Base-by-base conservation (phyloP, 2,329 filamentous ascomycete species). In the Talaromyces sp. region DNA sequence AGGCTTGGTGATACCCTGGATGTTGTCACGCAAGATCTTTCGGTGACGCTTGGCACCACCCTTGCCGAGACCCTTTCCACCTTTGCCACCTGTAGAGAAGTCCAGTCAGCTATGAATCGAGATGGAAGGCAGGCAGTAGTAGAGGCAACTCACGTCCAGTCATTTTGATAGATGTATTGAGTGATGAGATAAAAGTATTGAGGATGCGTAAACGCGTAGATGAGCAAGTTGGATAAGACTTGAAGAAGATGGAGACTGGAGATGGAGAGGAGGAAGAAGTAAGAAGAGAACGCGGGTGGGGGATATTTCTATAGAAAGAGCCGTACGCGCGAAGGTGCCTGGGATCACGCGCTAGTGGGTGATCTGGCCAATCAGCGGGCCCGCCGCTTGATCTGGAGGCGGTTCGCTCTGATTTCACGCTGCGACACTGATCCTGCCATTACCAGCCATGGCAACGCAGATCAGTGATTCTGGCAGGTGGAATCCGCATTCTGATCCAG, bases 21-120 rank as follows among this genome's bases (percentile, higher is more conserved):
- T 97, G 89, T 97, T 97, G 89, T 97, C 93, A 80, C 93, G 91
- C 79, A 97, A 84, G 85, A 97, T 97, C 89, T 97, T 97, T 73
- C 93, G 88, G 82, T 97, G 93, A 80, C 93, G 93, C 89, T 97
- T 97, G 80, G 93, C 93, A 79, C 93, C 93, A 65, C 92, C 92
- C 86, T 96, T 96, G 78, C 92, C 92, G 80, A 97, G 91, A 76
- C 91, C 92, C 85, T 96, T 96, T 77, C 92, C 92, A 77, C 92
- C 92, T 82, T 96, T 96, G 76, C 91, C 91, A 77, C 91, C 90
- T 94, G 70, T 69, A 66, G 59, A 70, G 69, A 15, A 51, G 11
- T 19, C 25, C n/a, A 36, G 48, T 62, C 56, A 63, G 61, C 57
- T 56, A 61, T 45, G 43, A 31, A 15, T 59, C 43, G 45, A 31